phyloP scores from a whole-genome alignment of 192 early-diverging fungal species.

The Ambispora gerdemannii region DNA sequence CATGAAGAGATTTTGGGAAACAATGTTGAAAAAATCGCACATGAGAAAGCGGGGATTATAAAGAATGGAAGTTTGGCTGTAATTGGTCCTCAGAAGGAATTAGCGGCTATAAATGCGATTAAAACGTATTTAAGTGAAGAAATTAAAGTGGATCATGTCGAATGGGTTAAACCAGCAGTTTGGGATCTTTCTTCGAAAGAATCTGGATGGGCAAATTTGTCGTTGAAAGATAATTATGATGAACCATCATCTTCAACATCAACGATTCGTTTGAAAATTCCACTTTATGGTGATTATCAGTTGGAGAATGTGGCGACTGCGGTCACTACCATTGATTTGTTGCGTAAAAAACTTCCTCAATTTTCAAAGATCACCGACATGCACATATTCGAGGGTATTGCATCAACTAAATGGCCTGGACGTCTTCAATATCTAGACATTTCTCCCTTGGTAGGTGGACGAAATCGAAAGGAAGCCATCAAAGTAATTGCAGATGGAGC shows the following conservation, averaged over 20 bases:
- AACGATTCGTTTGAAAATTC: conserved; percentile 45
- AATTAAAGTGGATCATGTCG: conserved; percentile 25
- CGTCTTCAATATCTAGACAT: conserved; percentile 67
- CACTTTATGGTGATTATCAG: conserved; percentile 76
- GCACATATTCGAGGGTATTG: conserved; percentile 61
- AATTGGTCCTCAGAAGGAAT: conserved; percentile 54
- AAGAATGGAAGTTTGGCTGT: conserved; percentile 51
- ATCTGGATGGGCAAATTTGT: background rate
- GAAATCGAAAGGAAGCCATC: background rate
- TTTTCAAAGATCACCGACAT: conserved; percentile 44
- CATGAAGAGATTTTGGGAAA: conserved; percentile 67
- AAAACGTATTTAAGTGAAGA: conserved; percentile 30
- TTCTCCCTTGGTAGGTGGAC: conserved; percentile 7
- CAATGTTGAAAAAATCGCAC: conserved; percentile 70
- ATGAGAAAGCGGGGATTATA: conserved; percentile 82
- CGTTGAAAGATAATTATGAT: background rate
- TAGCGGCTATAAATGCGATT: conserved; percentile 39
- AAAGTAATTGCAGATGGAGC: conserved; percentile 85
- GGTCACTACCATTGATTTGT: conserved; percentile 54
- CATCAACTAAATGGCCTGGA: conserved; percentile 75
- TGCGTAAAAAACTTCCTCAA: conserved; percentile 44
- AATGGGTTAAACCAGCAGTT: conserved; percentile 31
- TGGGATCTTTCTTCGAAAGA: conserved; percentile 27
- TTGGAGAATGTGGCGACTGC: conserved; percentile 76
- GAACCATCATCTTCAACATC: conserved; percentile 14